Conservation (phyloP, 345 rosid species). For the Theobroma cacao region DNA sequence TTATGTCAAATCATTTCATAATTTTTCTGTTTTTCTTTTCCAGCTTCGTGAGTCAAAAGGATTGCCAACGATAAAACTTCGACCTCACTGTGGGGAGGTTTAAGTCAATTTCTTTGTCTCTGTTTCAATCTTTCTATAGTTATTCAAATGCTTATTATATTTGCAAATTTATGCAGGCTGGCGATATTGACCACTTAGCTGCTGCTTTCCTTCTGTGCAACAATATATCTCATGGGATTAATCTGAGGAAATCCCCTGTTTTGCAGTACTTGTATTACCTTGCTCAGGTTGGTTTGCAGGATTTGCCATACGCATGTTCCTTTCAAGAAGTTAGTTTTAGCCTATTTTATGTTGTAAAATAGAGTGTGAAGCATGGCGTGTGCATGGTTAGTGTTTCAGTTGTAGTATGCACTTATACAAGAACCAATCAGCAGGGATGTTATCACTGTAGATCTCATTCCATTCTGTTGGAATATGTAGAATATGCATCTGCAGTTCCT, state of each 20-base stretch:
- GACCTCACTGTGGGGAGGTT: constrained; percentile 65
- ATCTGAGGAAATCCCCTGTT: constrained; percentile 51
- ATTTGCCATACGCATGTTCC: neutral
- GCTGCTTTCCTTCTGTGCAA: constrained; percentile 49
- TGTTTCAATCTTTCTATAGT: neutral
- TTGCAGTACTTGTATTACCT: constrained; percentile 56
- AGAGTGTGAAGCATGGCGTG: neutral
- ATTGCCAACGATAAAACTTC: constrained; percentile 50
- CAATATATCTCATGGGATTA: constrained; percentile 56
- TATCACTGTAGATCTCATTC: neutral
- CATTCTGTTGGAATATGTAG: neutral
- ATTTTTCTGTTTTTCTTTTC: constrained; percentile 7
- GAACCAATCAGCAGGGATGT: neutral
- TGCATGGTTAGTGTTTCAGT: neutral
- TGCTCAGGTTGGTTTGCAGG: constrained; percentile 42
- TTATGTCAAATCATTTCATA: neutral
- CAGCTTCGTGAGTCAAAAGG: constrained; percentile 68
- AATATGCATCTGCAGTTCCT: neutral
- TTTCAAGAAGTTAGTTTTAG: neutral
- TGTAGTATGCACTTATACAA: neutral
- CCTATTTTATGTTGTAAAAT: neutral
- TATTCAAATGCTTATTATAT: constrained; percentile 15
- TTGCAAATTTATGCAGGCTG: constrained; percentile 39
- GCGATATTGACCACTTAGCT: constrained; percentile 56
- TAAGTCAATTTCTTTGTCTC: neutral